Evolutionary conservation across 2,329 filamentous ascomycete genomes (phyloP).

Genomic region (Cladosporium velox): DNA sequence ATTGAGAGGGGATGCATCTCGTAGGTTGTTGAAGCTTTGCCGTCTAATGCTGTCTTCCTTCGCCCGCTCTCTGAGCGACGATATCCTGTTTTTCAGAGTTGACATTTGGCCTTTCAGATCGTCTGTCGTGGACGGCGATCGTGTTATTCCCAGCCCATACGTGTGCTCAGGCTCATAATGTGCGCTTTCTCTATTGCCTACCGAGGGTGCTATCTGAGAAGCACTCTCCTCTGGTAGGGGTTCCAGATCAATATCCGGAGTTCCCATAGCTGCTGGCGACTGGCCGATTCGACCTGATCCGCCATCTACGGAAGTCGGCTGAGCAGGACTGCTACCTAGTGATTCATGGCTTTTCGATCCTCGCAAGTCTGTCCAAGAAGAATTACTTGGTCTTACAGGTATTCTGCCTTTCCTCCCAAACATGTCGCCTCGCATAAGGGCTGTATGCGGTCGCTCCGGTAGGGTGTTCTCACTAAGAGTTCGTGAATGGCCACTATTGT

Average conservation of each 20-base stretch:
- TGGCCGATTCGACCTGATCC: not conserved
- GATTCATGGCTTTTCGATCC: constrained; percentile 15
- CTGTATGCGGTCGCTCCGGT: constrained; percentile 37
- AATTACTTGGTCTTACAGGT: constrained; percentile 25
- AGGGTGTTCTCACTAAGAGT: constrained; percentile 64
- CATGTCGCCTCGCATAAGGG: constrained; percentile 21
- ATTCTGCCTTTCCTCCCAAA: constrained; percentile 24
- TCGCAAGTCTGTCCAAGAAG: constrained; percentile 19
- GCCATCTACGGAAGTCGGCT: not conserved
- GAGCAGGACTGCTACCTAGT: constrained; percentile 5
- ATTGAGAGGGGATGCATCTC: constrained; percentile 70
- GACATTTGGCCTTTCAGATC: constrained; percentile 82
- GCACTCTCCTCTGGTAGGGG: constrained; percentile 45
- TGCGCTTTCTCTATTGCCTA: not conserved
- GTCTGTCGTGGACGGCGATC: constrained; percentile 70
- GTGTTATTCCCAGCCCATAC: constrained; percentile 50
- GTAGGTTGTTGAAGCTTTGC: constrained; percentile 72
- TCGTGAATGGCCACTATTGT: constrained; percentile 55
- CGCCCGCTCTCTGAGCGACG: constrained; percentile 74
- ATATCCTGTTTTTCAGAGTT: constrained; percentile 82
- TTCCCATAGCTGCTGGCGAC: constrained; percentile 28
- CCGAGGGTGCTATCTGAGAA: constrained; percentile 12
- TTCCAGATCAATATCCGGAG: constrained; percentile 44
- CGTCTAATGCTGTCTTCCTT: constrained; percentile 77
- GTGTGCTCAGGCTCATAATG: constrained; percentile 4